Evolutionary conservation across 352 stramenopile species (phyloP).

Genomic region (Phytophthora litchii): DNA sequence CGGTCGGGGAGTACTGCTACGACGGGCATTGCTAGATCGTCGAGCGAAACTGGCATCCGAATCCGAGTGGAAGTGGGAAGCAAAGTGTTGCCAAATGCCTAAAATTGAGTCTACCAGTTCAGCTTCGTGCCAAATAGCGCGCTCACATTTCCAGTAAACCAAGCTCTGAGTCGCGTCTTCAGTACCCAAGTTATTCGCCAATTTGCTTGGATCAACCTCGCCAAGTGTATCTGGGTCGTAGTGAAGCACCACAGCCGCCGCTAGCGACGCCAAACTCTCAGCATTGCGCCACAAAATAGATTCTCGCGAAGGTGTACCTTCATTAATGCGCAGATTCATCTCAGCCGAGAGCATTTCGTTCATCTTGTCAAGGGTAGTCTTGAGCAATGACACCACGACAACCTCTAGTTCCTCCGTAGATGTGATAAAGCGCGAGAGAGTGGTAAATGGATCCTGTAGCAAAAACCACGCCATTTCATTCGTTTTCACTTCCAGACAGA

Average conservation of each 20-base stretch:
- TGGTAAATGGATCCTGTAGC: slow-evolving; percentile 80
- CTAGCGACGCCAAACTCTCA: slow-evolving; percentile 75
- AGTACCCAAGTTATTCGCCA: slow-evolving; percentile 13
- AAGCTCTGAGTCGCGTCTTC: slow-evolving; percentile 34
- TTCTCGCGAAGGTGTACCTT: slow-evolving; percentile 68
- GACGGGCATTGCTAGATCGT: slow-evolving; percentile 54
- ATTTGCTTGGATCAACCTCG: slow-evolving; percentile 49
- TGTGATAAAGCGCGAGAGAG: slow-evolving; percentile 66
- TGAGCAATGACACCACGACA: slow-evolving; percentile 75
- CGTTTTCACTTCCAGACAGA: slow-evolving; percentile 78
- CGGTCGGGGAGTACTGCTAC: slow-evolving; percentile 25
- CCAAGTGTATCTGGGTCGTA: slow-evolving; percentile 81
- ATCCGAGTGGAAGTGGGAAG: slow-evolving; percentile 71
- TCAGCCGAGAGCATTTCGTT: slow-evolving; percentile 77
- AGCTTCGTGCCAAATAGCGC: slow-evolving; percentile 73
- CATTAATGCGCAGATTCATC: slow-evolving; percentile 64
- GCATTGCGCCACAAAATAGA: slow-evolving; percentile 83
- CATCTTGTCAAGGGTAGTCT: slow-evolving; percentile 79
- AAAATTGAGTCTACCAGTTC: slow-evolving; percentile 81
- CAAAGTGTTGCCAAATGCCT: slow-evolving; percentile 83
- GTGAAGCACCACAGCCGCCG: slow-evolving; percentile 78
- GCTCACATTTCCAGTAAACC: slow-evolving; percentile 83
- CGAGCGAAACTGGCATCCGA: slow-evolving; percentile 80
- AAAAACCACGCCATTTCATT: slow-evolving; percentile 87
- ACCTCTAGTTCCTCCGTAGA: slow-evolving; percentile 68